Conservation (phyloP, 1,284 basidiomycete species). For the Erythrobasidium hasegawianum region DNA sequence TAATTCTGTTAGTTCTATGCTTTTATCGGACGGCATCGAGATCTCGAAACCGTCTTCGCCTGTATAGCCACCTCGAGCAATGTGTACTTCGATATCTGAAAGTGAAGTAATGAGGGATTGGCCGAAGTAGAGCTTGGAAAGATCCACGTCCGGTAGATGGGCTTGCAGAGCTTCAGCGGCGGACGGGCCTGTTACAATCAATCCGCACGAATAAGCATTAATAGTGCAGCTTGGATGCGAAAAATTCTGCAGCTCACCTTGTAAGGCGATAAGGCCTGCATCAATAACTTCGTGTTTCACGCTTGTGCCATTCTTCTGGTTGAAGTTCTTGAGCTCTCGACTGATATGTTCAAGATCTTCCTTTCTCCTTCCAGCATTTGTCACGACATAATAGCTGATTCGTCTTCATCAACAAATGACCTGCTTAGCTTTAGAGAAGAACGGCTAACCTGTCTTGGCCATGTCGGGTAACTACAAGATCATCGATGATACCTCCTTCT, state of each 20-base stretch:
- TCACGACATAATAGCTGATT: slow-evolving; percentile 87
- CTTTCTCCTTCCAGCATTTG: slow-evolving; percentile 83
- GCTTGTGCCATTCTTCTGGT: slow-evolving; percentile 56
- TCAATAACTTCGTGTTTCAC: slow-evolving; percentile 80
- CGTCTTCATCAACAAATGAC: background rate
- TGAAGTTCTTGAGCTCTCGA: slow-evolving; percentile 69
- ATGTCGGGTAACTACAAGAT: slow-evolving; percentile 58
- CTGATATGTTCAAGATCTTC: slow-evolving; percentile 77
- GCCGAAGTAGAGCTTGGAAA: slow-evolving; percentile 71
- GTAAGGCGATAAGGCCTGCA: slow-evolving; percentile 80
- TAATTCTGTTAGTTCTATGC: slow-evolving; percentile 66
- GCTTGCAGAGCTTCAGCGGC: slow-evolving; percentile 50
- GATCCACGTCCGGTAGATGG: slow-evolving; percentile 53
- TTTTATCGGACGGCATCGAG: slow-evolving; percentile 76
- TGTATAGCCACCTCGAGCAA: slow-evolving; percentile 95
- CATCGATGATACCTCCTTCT: slow-evolving; percentile 90
- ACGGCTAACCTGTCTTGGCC: slow-evolving; percentile 45
- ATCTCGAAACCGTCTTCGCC: slow-evolving; percentile 99
- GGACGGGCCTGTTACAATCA: slow-evolving; percentile 65
- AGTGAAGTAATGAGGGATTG: slow-evolving; percentile 71
- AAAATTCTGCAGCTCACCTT: no score
- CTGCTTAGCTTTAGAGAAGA: background rate
- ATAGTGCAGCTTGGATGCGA: no score
- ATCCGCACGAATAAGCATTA: no score
- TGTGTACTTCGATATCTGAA: slow-evolving; percentile 67